These are phyloP conservation scores for Trypanosoma caninum DNA, from an alignment of 208 protist genomes.

Conservation along the genomic window DNA sequence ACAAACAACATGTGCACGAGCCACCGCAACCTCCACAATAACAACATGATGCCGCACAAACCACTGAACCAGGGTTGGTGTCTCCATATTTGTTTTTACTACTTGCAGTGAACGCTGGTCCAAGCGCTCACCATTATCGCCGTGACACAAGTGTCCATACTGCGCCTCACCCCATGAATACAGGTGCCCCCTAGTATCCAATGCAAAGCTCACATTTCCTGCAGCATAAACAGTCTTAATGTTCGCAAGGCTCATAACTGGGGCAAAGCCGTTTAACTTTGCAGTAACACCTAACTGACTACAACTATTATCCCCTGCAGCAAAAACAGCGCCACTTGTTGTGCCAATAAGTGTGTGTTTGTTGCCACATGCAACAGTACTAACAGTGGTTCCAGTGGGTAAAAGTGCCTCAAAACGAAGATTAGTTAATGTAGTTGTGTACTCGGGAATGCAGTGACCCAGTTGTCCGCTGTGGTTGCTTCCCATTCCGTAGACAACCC, in stretches of 20 bases:
- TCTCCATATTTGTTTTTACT: conserved; percentile 40
- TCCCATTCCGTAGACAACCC: conserved; percentile 58
- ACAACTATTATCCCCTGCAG: conserved; percentile 65
- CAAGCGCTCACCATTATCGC: conserved; percentile 55
- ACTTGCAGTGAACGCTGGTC: conserved; percentile 53
- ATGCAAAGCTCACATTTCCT: conserved; percentile 63
- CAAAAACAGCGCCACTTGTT: conserved; percentile 60
- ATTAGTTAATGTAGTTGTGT: conserved; percentile 50
- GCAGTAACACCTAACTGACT: conserved; percentile 58
- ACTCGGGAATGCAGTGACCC: conserved; percentile 54
- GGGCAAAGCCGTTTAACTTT: conserved; percentile 38
- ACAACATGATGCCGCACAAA: conserved; percentile 66
- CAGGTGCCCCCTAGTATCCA: conserved; percentile 48
- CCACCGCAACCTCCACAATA: conserved; percentile 62
- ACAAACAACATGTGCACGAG: conserved; percentile 56
- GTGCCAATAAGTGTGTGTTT: conserved; percentile 63
- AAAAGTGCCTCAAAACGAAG: conserved; percentile 51
- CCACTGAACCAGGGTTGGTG: conserved; percentile 54
- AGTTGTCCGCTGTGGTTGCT: conserved; percentile 78
- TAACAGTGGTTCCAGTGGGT: conserved; percentile 20
- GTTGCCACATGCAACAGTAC: conserved; percentile 56
- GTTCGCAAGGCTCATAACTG: conserved; percentile 45
- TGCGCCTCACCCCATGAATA: conserved; percentile 78
- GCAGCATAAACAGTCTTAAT: conserved; percentile 52
- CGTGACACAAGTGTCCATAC: conserved; percentile 71